Conservation (phyloP, 768 basidiomycete genomes). For the Scleroderma citrinum region DNA sequence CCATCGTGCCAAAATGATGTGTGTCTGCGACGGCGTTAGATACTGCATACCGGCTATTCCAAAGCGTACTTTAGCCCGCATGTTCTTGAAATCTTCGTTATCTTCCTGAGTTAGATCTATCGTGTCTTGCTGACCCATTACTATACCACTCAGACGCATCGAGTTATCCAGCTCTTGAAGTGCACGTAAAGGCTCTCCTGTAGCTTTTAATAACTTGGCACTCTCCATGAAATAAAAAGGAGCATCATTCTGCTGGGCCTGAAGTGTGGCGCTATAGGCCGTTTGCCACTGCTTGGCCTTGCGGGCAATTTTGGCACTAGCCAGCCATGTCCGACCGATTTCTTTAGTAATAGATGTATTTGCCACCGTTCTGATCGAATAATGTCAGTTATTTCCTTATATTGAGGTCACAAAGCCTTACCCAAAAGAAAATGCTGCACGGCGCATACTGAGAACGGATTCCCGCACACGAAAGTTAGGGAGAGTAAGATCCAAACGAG, state of each 20-base stretch:
- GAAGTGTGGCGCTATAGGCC: constrained; percentile 91
- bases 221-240: constrained; percentile 84
- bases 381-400: constrained; percentile 7
- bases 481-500: constrained; percentile 68
- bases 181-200: constrained; percentile 77
- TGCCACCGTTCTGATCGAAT: constrained; percentile 11
- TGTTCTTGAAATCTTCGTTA: constrained; percentile 40
- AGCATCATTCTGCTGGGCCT: constrained; percentile 70
- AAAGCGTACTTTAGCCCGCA: constrained; percentile 64
- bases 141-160: constrained; percentile 48
- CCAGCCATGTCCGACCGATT: constrained; percentile 83
- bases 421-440: constrained; percentile 76
- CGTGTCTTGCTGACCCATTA: constrained; percentile 36
- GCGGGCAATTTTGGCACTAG: constrained; percentile 91
- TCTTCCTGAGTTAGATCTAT: constrained; percentile 54
- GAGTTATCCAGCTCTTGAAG: constrained; percentile 80
- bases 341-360: constrained; percentile 43
- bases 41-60: not conserved
- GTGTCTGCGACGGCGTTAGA: constrained; percentile 42
- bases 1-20: constrained; percentile 83
- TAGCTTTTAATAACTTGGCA: constrained; percentile 76
- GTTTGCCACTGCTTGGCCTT: constrained; percentile 96
- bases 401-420: constrained; percentile 27
- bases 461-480: constrained; percentile 89
- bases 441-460: constrained; percentile 81